Evolutionary conservation across 768 basidiomycete species (phyloP).

Genomic region (Suillus subluteus): DNA sequence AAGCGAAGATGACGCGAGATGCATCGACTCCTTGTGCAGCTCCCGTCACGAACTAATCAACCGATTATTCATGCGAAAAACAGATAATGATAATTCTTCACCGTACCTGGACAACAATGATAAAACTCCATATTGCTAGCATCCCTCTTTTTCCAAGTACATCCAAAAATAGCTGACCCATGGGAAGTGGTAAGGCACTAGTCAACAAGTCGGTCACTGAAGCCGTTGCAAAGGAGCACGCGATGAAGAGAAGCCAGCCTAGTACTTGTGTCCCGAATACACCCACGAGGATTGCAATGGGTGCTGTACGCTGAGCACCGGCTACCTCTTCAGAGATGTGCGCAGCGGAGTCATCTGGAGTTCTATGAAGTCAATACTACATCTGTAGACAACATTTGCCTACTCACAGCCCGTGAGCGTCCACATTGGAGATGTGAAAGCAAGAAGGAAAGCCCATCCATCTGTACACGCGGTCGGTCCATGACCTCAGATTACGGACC

Average conservation of each 20-base stretch:
- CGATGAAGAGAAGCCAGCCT: slow-evolving; percentile 69
- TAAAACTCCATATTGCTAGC: slow-evolving; percentile 72
- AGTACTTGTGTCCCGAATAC: slow-evolving; percentile 61
- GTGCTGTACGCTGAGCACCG: slow-evolving; percentile 64
- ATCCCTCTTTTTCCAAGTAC: slow-evolving; percentile 70
- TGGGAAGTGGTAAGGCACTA: slow-evolving; percentile 59
- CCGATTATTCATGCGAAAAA: neutral
- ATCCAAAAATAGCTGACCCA: slow-evolving; percentile 74
- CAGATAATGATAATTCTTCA: too few relatives aligned
- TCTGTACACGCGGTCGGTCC: slow-evolving; percentile 39
- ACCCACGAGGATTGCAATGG: slow-evolving; percentile 68
- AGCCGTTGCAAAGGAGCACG: slow-evolving; percentile 64
- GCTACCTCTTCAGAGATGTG: slow-evolving; percentile 76
- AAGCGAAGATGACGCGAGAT: slow-evolving; percentile 75
- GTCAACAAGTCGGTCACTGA: slow-evolving; percentile 55
- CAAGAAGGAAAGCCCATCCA: slow-evolving; percentile 73
- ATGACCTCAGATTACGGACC: neutral
- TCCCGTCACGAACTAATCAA: slow-evolving; percentile 63
- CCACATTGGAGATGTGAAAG: slow-evolving; percentile 82
- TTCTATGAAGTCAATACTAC: slow-evolving; percentile 5
- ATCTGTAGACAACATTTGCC: neutral
- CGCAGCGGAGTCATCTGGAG: slow-evolving; percentile 72
- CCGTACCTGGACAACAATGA: slow-evolving; percentile 62
- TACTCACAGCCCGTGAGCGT: slow-evolving; percentile 73
- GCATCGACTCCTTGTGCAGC: slow-evolving; percentile 78